Evolutionary conservation across 192 early-diverging fungal species (phyloP), one percentile per base, ranked within the genome.

Genomic region (Backusella mclennaniae): DNA sequence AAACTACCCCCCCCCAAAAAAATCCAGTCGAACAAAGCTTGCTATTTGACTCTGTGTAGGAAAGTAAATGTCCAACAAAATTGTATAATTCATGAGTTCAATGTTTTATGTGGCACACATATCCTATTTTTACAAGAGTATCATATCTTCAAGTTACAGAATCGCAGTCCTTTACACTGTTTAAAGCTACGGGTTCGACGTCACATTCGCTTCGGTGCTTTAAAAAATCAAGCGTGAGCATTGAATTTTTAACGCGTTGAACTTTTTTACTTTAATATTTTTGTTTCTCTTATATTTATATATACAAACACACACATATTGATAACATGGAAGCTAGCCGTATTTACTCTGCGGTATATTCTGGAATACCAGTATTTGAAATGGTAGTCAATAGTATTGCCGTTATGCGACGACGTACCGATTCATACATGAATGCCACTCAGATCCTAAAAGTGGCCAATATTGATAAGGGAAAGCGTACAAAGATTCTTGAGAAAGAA

Each of bases 391-490:
- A 90, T 73, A 89, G 86, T 35, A 85, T 90, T 49, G 90, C 91
- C 0, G 90, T 95, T 31, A 96, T 96, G 95, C 90, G 92, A 1
- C 78, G 95, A 66, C 88, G 92, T 59, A 84, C 87, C 68, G 96
- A 98, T 82, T 90, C 90, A 14, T 96, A 86, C 41, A 79, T 98
- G 67, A 98, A 98, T 83, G 96, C 92, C 21, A 98, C 96, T 7
- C 96, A 98, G 76, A 96, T 98, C 41, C 87, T 98, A 36, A 96
- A 96, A 78, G 92, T 93, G 19, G 95, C 95, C 19, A 92, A 91
- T 74, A 92, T 93, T 71, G 93, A 94, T 67, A 97, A 97, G 80
- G 90, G 91, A 59, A 88, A 87, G 75, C 89, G 96, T 26, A 95
- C 96, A 67, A 95, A 93, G 80, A 95, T 96, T 66, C 87, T 98